Evolutionary conservation across 2,329 filamentous ascomycete species (phyloP), one percentile per base, ranked within the genome.

Genomic region (Exophiala lecanii-corni): DNA sequence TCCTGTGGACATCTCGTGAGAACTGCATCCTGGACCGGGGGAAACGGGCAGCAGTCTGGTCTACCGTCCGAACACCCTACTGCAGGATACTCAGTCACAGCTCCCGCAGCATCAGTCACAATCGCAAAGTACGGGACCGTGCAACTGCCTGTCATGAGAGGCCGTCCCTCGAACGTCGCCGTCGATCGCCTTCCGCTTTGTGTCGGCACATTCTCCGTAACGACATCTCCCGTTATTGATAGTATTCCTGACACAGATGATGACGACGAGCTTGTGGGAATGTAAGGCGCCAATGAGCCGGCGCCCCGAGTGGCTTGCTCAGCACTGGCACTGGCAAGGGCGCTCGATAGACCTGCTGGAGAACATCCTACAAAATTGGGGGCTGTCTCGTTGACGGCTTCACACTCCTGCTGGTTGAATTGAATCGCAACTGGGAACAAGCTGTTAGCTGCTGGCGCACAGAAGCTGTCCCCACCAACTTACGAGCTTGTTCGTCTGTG

Each of bases 361-460:
- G 55, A 56, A 35, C 55, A 57, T 32, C 55, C 55, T 21, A 57
- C 55, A 36, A 56, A 57, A 28, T 55, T 47, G 6, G 55, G 55
- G 9, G 55, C 55, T 9, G 52, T 51, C 37, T 55, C 46, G 26
- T 55, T 56, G 19, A 57, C 55, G 9, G 48, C 45, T 12, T 42
- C 46, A 32, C 55, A 57, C 33, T 54, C 49, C 34, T 56, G 45
- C 34, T 55, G 42, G 36, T 57, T 57, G 51, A 56, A 57, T 39
- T 53, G 49, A 19, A 57, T 57, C 10, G 55, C 55, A 23, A 44
- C 52, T 54, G 39, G 7, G 17, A 36, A 18, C 5, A n/a, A 15
- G 9, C n/a, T n/a, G n/a, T n/a, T n/a, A n/a, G n/a, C n/a, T n/a
- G n/a, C n/a, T n/a, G n/a, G n/a, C n/a, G n/a, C n/a, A n/a, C n/a